Evolutionary conservation across 176 grass and related monocot species (phyloP).

Genomic region (Aegilops longissima): DNA sequence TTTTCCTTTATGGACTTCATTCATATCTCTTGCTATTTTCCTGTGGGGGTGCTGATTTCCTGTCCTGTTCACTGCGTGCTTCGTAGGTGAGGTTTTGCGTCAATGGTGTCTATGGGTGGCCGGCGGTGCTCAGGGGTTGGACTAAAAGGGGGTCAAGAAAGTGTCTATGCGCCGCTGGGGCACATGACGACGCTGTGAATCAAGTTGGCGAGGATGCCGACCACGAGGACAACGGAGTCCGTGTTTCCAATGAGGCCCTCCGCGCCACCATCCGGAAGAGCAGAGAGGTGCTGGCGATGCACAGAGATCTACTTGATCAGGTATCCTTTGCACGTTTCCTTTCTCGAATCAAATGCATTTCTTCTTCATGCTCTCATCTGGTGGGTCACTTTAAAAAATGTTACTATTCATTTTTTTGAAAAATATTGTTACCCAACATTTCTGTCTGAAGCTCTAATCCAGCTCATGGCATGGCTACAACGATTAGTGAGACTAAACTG

Average conservation of each 20-base stretch:
- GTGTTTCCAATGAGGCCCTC: conserved; percentile 42
- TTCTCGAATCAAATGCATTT: conserved; percentile 20
- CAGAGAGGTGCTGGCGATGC: conserved; percentile 59
- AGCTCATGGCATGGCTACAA: not conserved
- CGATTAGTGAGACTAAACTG: not conserved
- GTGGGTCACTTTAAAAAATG: too few species aligned
- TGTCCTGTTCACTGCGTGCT: not conserved
- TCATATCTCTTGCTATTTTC: not conserved
- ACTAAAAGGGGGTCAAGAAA: not conserved
- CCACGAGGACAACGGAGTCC: not conserved
- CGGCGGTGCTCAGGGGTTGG: conserved; percentile 1
- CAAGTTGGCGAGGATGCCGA: conserved; percentile 7
- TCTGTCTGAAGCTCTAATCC: not conserved
- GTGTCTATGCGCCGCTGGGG: conserved; percentile 20
- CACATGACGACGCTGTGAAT: conserved; percentile 4
- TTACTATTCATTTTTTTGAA: not conserved
- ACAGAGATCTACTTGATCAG: conserved; percentile 55
- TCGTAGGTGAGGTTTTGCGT: conserved; percentile 32
- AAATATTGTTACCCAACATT: not conserved
- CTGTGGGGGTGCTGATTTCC: not conserved
- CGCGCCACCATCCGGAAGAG: conserved; percentile 45
- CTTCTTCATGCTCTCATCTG: not conserved
- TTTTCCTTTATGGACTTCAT: not conserved
- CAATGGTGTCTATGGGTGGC: conserved; percentile 16
- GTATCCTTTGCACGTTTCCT: conserved; percentile 18